Evolutionary conservation across 2,329 filamentous ascomycete genomes (phyloP), one percentile per base, ranked within the genome.

Genomic region (Fusarium lateritium): DNA sequence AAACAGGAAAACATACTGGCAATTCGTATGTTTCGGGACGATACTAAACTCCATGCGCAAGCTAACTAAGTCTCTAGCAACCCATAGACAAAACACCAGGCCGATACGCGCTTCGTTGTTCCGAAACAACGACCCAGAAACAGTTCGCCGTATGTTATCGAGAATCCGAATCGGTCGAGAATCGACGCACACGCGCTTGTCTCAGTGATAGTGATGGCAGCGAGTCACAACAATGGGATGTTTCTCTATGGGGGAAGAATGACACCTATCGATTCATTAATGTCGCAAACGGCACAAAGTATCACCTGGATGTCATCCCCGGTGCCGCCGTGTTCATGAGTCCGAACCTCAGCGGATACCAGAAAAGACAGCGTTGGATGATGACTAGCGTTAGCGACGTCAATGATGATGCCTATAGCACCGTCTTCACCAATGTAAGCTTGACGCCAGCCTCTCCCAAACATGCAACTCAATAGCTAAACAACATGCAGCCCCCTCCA

Each of bases 351-450:
- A 43, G 62, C 3, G 63, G 65, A 2, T 68, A 69, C 13, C 75
- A 78, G 56, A 67, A 69, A 4, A 75, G 76, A 2, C 77, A 78
- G 45, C 76, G 75, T 9, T 79, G 77, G 77, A 61, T 78, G 36
- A 74, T 78, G 68, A 75, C 73, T 7, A 77, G 76, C 17, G 70
- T 67, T 1, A 67, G 65, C 11, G 36, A 69, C 2, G 73, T 79
- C 2, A 56, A 79, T 43, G 77, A 79, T 24, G 75, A 70, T 1
- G 76, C 73, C 2, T 79, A 73, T 38, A 78, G 75, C 1, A 79
- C 77, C 2, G 70, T 73, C 13, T 78, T 76, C 22, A 13, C 19
- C 3, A 19, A 22, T 7, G 38, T 40, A 11, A 14, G 38, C 21
- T 6, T 19, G 19, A 26, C 26, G 7, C 4, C 4, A 26, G 2